Conservation (phyloP, 306 rosid species). For the Trichosanthes truncata region DNA sequence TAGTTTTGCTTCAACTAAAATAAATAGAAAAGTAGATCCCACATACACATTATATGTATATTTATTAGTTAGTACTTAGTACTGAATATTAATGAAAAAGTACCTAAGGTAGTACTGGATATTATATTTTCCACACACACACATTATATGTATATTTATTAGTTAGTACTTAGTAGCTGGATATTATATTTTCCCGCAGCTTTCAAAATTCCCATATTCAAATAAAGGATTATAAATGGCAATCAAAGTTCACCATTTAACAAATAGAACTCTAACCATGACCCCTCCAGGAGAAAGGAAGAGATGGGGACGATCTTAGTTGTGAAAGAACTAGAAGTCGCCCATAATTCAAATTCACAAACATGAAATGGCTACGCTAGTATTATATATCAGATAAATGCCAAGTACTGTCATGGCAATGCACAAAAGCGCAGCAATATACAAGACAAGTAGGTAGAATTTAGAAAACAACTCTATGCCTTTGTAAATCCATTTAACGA, state of each 20-base stretch:
- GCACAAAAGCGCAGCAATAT: background rate
- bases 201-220: background rate
- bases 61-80: too few relatives aligned
- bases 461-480: background rate
- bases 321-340: background rate
- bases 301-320: background rate
- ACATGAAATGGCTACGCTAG: background rate
- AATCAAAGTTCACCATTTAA: background rate
- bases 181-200: too few relatives aligned
- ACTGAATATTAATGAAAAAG: too few relatives aligned
- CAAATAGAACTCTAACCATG: too few relatives aligned
- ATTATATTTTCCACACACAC: too few relatives aligned
- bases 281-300: background rate
- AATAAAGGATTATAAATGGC: background rate
- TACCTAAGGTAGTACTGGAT: too few relatives aligned
- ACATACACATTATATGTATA: too few relatives aligned
- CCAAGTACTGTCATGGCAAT: background rate
- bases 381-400: background rate
- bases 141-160: too few relatives aligned
- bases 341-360: background rate
- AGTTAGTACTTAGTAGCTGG: too few relatives aligned
- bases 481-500: background rate
- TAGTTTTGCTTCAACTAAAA: too few relatives aligned
- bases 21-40: too few relatives aligned
- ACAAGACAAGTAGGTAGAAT: too few relatives aligned